phyloP scores from a whole-genome alignment of 2,329 filamentous ascomycete genomes.

The Neonectria magnoliae region DNA sequence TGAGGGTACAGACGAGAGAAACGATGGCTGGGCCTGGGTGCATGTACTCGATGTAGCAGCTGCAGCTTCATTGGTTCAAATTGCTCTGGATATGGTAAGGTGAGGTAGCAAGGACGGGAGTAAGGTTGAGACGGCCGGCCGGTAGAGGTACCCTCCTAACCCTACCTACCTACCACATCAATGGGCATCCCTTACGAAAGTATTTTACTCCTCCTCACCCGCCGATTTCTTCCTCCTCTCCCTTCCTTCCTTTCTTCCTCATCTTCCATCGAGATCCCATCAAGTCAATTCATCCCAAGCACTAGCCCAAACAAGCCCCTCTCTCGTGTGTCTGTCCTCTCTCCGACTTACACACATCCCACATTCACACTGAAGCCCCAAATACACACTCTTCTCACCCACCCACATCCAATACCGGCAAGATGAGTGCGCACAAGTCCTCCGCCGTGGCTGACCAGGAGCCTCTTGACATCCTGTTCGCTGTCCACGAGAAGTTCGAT shows the following conservation, averaged over 20 bases:
- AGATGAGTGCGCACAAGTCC: slow-evolving; percentile 67
- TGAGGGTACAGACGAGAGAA: slow-evolving; percentile 7
- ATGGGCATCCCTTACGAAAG: slow-evolving; percentile 24
- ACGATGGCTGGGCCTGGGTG: slow-evolving; percentile 1
- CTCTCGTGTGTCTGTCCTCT: slow-evolving; percentile 27
- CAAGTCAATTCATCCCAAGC: slow-evolving; percentile 34
- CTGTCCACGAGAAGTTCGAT: slow-evolving; percentile 68
- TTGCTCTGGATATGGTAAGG: not conserved
- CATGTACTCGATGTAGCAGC: not conserved
- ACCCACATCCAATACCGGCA: slow-evolving; percentile 48
- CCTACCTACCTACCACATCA: slow-evolving; percentile 6
- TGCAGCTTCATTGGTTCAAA: too few relatives aligned
- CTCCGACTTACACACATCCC: slow-evolving; percentile 21
- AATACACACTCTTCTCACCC: slow-evolving; percentile 39
- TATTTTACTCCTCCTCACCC: slow-evolving; percentile 36
- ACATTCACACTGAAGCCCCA: slow-evolving; percentile 24
- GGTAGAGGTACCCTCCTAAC: slow-evolving; percentile 10
- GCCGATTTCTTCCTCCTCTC: slow-evolving; percentile 34
- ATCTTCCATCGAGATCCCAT: slow-evolving; percentile 35
- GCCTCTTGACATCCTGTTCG: slow-evolving; percentile 69
- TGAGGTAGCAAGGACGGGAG: not conserved
- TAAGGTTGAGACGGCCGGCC: slow-evolving; percentile 9
- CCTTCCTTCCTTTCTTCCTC: slow-evolving; percentile 37
- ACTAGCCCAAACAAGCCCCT: slow-evolving; percentile 20
- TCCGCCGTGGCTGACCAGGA: slow-evolving; percentile 67